Conservation (phyloP, 495 filamentous ascomycete genomes). For the Lasiosphaeris hirsuta region DNA sequence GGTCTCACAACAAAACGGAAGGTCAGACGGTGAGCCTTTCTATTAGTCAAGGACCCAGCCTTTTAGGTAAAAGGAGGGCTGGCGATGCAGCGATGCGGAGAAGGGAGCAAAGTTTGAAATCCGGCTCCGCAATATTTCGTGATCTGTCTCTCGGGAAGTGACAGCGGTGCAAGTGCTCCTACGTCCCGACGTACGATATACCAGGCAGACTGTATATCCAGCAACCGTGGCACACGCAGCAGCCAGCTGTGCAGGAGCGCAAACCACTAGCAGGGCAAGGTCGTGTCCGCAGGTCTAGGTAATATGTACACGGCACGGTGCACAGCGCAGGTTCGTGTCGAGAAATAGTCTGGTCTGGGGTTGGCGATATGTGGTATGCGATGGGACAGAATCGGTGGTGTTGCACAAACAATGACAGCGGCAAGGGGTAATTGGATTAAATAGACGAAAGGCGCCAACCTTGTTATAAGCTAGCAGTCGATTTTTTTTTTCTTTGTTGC, state of each 20-base stretch:
- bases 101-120: slow-evolving; percentile 22
- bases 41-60: slow-evolving; percentile 47
- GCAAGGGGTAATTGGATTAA: slow-evolving; percentile 2
- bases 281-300: too few species aligned
- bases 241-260: neutral
- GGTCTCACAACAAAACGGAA: slow-evolving; percentile 26
- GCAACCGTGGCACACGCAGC: neutral
- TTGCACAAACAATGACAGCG: slow-evolving; percentile 1
- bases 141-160: slow-evolving; percentile 9
- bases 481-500: too few species aligned
- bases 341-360: too few species aligned
- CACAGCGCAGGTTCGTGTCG: too few species aligned
- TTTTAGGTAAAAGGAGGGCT: slow-evolving; percentile 48
- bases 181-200: neutral
- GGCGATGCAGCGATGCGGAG: slow-evolving; percentile 42
- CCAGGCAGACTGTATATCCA: neutral
- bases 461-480: too few species aligned
- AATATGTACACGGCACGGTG: too few species aligned
- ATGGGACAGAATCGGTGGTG: too few species aligned
- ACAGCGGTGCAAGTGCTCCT: too few species aligned
- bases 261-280: neutral
- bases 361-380: too few species aligned
- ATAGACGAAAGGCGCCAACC: neutral
- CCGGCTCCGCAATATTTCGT: slow-evolving; percentile 23
- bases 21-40: slow-evolving; percentile 30